Conservation (phyloP, 352 stramenopile species). For the Pythium rhizo-oryzae region DNA sequence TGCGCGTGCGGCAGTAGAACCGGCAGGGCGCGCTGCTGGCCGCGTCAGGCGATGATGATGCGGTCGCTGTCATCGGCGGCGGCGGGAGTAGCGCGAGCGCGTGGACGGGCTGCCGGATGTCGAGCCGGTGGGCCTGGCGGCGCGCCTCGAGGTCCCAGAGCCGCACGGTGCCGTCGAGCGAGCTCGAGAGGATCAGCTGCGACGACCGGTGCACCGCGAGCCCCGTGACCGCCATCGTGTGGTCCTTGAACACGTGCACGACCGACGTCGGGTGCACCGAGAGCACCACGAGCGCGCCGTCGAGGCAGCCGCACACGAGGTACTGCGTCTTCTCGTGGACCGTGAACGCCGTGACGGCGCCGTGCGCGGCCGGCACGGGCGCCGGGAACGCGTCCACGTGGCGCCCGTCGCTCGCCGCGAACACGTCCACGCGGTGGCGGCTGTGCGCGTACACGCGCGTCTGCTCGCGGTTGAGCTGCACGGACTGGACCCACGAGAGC, state of each 20-base stretch:
- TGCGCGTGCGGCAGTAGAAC: constrained; percentile 68
- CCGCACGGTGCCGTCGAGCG: constrained; percentile 65
- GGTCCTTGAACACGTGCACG: constrained; percentile 71
- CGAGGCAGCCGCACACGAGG: constrained; percentile 61
- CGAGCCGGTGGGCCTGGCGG: constrained; percentile 62
- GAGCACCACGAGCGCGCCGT: constrained; percentile 56
- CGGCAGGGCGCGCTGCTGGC: constrained; percentile 27
- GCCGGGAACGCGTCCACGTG: constrained; percentile 57
- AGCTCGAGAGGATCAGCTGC: constrained; percentile 65
- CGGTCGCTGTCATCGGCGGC: constrained; percentile 16
- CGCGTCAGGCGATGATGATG: no score
- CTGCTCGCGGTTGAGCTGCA: constrained; percentile 50
- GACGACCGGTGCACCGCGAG: constrained; percentile 55
- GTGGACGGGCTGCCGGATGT: constrained; percentile 48
- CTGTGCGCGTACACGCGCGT: constrained; percentile 54
- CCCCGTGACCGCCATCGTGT: constrained; percentile 59
- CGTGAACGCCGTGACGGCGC: constrained; percentile 64
- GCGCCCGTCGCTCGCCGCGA: constrained; percentile 45
- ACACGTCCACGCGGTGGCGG: constrained; percentile 56
- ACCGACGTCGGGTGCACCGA: constrained; percentile 59
- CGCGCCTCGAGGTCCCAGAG: constrained; percentile 72
- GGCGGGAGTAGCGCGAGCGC: constrained; percentile 49
- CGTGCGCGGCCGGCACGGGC: constrained; percentile 52
- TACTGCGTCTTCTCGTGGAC: constrained; percentile 72
- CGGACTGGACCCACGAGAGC: constrained; percentile 47